These are phyloP conservation scores for Chrysoporthe cubensis DNA, from an alignment of 2,329 filamentous ascomycete species.

Conservation along the genomic window DNA sequence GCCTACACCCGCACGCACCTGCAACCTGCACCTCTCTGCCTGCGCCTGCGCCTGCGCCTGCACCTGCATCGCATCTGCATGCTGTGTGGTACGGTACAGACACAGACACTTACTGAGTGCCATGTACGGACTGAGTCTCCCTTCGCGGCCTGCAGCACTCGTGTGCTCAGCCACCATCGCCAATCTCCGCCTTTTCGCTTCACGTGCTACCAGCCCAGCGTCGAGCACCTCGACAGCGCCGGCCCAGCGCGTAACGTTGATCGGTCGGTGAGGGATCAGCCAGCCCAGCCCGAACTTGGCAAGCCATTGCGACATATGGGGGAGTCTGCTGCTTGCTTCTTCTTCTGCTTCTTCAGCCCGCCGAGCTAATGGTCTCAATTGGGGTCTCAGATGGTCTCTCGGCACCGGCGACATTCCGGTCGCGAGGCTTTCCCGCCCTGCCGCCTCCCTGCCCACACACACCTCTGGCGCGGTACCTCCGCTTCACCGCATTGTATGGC, in stretches of 20 bases:
- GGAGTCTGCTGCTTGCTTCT: background rate
- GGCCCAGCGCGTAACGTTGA: slow-evolving; percentile 4
- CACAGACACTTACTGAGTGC: background rate
- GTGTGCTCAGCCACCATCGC: background rate
- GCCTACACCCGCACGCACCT: background rate
- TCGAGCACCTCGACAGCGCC: background rate
- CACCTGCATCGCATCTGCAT: slow-evolving; percentile 1
- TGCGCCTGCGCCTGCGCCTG: too few species aligned
- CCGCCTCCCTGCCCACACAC: too few species aligned
- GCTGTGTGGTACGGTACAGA: background rate
- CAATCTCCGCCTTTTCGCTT: slow-evolving; percentile 15
- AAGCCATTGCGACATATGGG: background rate
- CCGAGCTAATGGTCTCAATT: background rate
- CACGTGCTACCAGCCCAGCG: background rate
- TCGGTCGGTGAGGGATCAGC: background rate
- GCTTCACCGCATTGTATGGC: background rate
- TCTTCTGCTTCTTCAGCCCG: background rate
- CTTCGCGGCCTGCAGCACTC: background rate
- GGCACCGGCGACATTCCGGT: background rate
- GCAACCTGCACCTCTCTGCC: too few species aligned
- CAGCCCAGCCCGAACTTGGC: background rate
- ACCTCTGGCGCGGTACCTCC: background rate
- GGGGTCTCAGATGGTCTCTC: background rate
- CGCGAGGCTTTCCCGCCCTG: background rate
- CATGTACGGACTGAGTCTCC: too few species aligned